phyloP scores from a whole-genome alignment of 2,329 filamentous ascomycete species.

The Colletotrichum ledebouriae region DNA sequence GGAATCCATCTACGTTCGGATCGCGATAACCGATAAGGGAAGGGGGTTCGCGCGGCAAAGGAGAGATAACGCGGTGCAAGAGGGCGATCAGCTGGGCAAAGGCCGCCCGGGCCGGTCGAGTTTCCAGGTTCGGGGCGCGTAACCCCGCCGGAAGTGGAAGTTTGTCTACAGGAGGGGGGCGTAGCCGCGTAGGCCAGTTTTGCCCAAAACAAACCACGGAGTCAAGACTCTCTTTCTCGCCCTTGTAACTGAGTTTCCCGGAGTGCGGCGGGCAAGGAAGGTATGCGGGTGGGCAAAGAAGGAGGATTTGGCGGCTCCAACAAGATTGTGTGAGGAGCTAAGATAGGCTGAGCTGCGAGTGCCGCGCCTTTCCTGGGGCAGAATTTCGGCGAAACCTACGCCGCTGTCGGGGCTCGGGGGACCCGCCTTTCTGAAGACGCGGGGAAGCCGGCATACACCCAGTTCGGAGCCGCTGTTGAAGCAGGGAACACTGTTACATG shows the following conservation, averaged over 20 bases:
- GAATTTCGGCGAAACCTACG: conserved; percentile 40
- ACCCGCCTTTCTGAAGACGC: conserved; percentile 19
- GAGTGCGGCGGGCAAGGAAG: conserved; percentile 16
- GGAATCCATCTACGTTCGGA: conserved; percentile 37
- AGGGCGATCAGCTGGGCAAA: conserved; percentile 33
- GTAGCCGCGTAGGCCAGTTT: too few species aligned
- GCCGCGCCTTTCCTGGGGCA: conserved; percentile 32
- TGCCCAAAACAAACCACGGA: not conserved
- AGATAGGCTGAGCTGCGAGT: conserved; percentile 32
- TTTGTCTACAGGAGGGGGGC: conserved; percentile 1
- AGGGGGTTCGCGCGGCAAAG: not conserved
- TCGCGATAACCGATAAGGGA: conserved; percentile 37
- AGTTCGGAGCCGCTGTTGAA: conserved; percentile 16
- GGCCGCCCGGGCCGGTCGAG: conserved; percentile 37
- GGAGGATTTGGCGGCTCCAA: conserved; percentile 15
- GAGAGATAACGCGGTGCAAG: conserved; percentile 16
- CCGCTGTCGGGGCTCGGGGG: conserved; percentile 31
- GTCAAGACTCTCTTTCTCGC: not conserved
- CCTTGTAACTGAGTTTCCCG: conserved; percentile 11
- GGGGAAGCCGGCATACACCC: conserved; percentile 38
- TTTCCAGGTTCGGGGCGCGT: not conserved
- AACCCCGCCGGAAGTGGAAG: conserved; percentile 1
- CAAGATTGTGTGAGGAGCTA: conserved; percentile 32
- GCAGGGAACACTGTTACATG: too few species aligned
- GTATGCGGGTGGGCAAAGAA: conserved; percentile 35